phyloP scores from a whole-genome alignment of 164 flowering plant genomes.

The Stephania japonica region DNA sequence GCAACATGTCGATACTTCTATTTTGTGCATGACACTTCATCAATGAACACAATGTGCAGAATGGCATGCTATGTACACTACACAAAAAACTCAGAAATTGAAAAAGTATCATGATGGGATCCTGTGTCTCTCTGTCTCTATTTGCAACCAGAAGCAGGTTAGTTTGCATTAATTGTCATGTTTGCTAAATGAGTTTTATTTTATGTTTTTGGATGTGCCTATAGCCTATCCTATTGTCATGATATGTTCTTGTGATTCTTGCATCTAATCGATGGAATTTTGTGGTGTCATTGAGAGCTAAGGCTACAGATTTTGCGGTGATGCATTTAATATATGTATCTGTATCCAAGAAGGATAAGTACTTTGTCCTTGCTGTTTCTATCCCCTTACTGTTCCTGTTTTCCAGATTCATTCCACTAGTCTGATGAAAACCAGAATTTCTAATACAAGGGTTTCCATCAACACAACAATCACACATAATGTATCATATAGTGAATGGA shows the following conservation, averaged over 20 bases:
- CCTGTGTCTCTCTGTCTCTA: constrained; percentile 33
- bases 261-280: neutral
- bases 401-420: no score
- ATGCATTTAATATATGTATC: neutral
- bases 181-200: neutral
- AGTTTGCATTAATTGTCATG: constrained; percentile 1
- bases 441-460: no score
- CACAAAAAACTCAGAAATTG: constrained; percentile 63
- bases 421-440: no score
- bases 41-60: constrained; percentile 26
- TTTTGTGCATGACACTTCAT: neutral
- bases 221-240: neutral
- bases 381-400: no score
- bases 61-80: constrained; percentile 70
- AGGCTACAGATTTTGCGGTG: neutral
- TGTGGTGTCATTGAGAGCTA: neutral
- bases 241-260: neutral
- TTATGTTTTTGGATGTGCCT: constrained; percentile 2
- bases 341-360: neutral
- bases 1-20: neutral
- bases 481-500: neutral
- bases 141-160: constrained; percentile 63
- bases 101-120: constrained; percentile 81
- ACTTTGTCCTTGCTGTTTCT: no score
- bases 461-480: no score